Base-by-base conservation (phyloP, 164 flowering plant genomes). In the Vitis labrusca region DNA sequence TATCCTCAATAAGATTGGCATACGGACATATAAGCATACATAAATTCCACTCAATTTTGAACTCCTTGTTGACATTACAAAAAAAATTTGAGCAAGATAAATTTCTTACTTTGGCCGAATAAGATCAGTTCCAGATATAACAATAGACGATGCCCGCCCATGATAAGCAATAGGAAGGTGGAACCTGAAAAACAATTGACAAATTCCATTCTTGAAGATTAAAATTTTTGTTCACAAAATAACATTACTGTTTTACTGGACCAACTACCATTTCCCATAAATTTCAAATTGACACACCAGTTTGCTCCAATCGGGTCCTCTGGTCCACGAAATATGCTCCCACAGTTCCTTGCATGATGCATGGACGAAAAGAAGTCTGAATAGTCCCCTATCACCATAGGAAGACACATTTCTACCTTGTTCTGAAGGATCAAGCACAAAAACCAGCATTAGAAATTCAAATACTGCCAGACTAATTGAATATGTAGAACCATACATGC, bases 111-210 rank as follows among this genome's bases (percentile, higher is more conserved):
- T 89, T 72, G 99, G 99, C 64, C 97, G 80, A 71, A 78, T 73
- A 53, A 95, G 87, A 58, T 91, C 90, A 47, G 98, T 91, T 70
- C 98, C 99, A 71, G 98, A 96, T 61, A 91, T 79, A 61, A 96
- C 92, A 71, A 96, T 73, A 32, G 99, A 96, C 58, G 99, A 96
- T 60, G 99, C 93, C 58, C 97, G 86, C 72, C 99, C 99, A 83
- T 96, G 98, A 77, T 96, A 96, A 44, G 97, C 99, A 70, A 96
- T 91, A 60, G 99, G 97, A 73, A 96, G 88, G 73, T 86, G 88
- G 76, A 85, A 96, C 98, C 99, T 95, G 85, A 51, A 82, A 75
- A 68, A 32, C 10, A 11, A 66, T 10, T 23, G 44, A 37, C 44
- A 37, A 37, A 3, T 37, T 37, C 44, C 44, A 37, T 23, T 2